These are phyloP conservation scores for Zoysia matrella DNA, from an alignment of 202 grass and related monocot species.

Conservation along the genomic window DNA sequence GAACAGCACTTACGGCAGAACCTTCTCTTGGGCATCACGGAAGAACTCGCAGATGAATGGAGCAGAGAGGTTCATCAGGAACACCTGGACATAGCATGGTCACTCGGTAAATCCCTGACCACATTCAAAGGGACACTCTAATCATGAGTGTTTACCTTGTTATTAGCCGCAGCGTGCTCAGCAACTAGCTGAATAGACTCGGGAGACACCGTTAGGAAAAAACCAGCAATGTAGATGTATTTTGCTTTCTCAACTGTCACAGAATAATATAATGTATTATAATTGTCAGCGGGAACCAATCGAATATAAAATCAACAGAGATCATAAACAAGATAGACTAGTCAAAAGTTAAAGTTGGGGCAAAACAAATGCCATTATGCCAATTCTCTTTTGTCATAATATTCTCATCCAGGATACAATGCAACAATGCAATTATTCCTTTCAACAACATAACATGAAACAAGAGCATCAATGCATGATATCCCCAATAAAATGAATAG, in stretches of 20 bases:
- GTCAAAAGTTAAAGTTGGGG: background rate
- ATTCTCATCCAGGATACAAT: background rate
- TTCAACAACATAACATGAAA: conserved; percentile 6
- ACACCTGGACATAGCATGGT: conserved; percentile 57
- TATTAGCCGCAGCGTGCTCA: conserved; percentile 86
- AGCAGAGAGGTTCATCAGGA: conserved; percentile 94
- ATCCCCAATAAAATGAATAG: conserved; percentile 16
- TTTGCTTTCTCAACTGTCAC: conserved; percentile 90
- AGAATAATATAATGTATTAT: conserved; percentile 30
- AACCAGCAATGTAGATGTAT: conserved; percentile 97
- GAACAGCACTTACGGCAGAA: conserved; percentile 49
- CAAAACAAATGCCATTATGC: background rate
- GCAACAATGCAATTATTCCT: background rate
- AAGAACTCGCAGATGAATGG: conserved; percentile 96
- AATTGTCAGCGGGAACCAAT: conserved; percentile 22
- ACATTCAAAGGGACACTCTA: background rate
- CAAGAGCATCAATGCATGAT: background rate
- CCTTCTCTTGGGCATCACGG: conserved; percentile 80
- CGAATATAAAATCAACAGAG: background rate
- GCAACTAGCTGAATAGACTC: conserved; percentile 97
- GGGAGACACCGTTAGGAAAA: conserved; percentile 95
- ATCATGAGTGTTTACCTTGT: conserved; percentile 62
- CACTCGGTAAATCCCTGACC: conserved; percentile 26
- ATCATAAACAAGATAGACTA: background rate
- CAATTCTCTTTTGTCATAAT: background rate